Percentiles rank a stretch among this genome's conserved stretches.
phyloP scores from a whole-genome alignment of 352 stramenopile species.

The Phytophthora lateralis region DNA sequence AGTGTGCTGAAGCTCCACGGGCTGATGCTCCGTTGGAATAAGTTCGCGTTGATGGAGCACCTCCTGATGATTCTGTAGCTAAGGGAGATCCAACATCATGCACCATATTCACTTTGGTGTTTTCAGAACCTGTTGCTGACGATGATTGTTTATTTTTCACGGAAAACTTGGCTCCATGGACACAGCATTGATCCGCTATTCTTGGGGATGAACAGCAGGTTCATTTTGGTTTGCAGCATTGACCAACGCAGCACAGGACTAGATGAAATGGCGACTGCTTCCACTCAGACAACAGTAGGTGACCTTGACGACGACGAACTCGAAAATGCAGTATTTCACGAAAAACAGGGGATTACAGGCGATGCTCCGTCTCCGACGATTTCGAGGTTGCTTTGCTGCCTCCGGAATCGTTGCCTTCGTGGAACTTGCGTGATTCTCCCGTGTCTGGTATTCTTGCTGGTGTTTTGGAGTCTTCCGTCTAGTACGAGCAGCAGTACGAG shows the following conservation, averaged over 20 bases:
- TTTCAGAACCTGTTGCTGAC: not conserved
- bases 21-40: slow-evolving; percentile 5
- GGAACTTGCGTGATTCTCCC: slow-evolving; percentile 61
- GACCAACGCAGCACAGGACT: not conserved
- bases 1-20: slow-evolving; percentile 14
- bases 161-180: not conserved
- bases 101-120: slow-evolving; percentile 6
- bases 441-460: slow-evolving; percentile 55
- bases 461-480: slow-evolving; percentile 46
- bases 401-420: slow-evolving; percentile 64
- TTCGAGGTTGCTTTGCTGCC: slow-evolving; percentile 62
- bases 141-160: slow-evolving; percentile 1
- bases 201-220: slow-evolving; percentile 11
- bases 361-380: slow-evolving; percentile 44
- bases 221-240: not conserved
- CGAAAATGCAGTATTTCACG: slow-evolving; percentile 69
- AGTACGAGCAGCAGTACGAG: slow-evolving; percentile 32
- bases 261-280: slow-evolving; percentile 25
- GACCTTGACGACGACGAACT: slow-evolving; percentile 24
- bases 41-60: slow-evolving; percentile 12
- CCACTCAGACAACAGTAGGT: slow-evolving; percentile 14
- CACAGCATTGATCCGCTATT: slow-evolving; percentile 20
- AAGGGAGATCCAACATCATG: slow-evolving; percentile 21
- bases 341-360: slow-evolving; percentile 40
- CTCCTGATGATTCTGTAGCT: slow-evolving; percentile 16